Evolutionary conservation across 2,329 filamentous ascomycete species (phyloP), one percentile per base, ranked within the genome.

Genomic region (Exophiala phaeomuriformis): DNA sequence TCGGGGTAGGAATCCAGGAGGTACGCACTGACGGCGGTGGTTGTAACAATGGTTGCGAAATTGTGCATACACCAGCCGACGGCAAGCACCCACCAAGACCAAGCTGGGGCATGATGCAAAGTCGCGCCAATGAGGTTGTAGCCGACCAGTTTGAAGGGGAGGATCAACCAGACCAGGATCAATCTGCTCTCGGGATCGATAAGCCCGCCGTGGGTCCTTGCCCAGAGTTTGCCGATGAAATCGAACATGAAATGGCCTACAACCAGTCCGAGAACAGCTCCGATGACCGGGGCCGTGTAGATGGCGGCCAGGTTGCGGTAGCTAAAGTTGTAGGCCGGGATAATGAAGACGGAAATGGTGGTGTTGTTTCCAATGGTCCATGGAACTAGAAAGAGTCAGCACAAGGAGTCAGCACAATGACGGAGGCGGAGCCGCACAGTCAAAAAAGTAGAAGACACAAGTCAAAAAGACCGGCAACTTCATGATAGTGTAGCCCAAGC

Each of bases 141-240:
- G 0, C 76, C 76, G 9, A 69, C 57, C 4, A 76, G 59, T 64
- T 78, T 75, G 55, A 78, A 66, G 0, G 73, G 68, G 5, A 75
- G 65, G 1, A 73, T 69, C 19, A 77, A 57, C 57, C 72, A 75
- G 47, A 76, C 68, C 48, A 73, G 71, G 28, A 70, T 68, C 9
- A 82, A 71, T 6, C 79, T 74, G n/a, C 71, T 75, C 64, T 82
- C 78, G 46, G 79, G 77, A 59, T 78, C 74, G 50, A 82, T 76
- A 50, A 67, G 68, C n/a, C 77, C 77, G 12, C 69, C 63, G 65
- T 80, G 73, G 5, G 67, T 63, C 31, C 67, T 66, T 36, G 75
- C 74, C 59, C 76, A 78, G 36, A 71, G 66, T 31, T 65, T 66
- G 3, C 72, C 74, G 5, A 79, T 62, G 5, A 68, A 58, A 55